A percentile compares a stretch with the other conserved stretches of the same genome.
phyloP scores from a whole-genome alignment of 768 basidiomycete species.

The Baorangia bicolor region DNA sequence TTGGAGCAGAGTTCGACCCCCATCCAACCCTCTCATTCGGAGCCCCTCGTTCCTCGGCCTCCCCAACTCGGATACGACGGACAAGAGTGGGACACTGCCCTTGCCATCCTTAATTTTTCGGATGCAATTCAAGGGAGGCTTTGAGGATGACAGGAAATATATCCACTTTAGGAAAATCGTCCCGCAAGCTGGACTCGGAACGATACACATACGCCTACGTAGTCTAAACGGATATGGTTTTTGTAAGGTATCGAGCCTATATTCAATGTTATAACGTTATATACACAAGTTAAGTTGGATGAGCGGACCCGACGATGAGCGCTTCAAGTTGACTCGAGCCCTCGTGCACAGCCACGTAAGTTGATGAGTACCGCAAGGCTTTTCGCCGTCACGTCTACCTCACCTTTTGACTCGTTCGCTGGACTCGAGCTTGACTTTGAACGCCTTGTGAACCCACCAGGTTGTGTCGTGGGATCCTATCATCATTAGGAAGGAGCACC shows the following conservation, averaged over 20 bases:
- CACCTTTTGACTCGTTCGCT: neutral
- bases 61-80: conserved; percentile 7
- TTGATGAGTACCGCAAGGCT: too few relatives aligned
- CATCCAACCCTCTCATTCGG: conserved; percentile 16
- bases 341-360: conserved; percentile 7
- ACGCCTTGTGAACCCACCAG: neutral
- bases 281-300: neutral
- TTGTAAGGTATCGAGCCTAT: neutral
- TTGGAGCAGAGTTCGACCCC: conserved; percentile 44
- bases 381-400: too few relatives aligned
- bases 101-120: conserved; percentile 24
- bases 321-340: too few relatives aligned
- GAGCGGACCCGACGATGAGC: too few relatives aligned
- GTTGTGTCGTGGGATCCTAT: neutral
- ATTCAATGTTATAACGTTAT: neutral
- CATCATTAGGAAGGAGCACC: neutral
- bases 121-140: conserved; percentile 3
- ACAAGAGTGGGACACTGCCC: conserved; percentile 33
- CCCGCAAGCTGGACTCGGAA: conserved; percentile 14
- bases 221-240: neutral
- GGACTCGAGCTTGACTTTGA: neutral
- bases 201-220: neutral
- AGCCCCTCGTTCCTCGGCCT: neutral
- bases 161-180: neutral
- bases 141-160: neutral